Evolutionary conservation across 2,329 filamentous ascomycete genomes (phyloP).

Genomic region (Cercospora janseana): DNA sequence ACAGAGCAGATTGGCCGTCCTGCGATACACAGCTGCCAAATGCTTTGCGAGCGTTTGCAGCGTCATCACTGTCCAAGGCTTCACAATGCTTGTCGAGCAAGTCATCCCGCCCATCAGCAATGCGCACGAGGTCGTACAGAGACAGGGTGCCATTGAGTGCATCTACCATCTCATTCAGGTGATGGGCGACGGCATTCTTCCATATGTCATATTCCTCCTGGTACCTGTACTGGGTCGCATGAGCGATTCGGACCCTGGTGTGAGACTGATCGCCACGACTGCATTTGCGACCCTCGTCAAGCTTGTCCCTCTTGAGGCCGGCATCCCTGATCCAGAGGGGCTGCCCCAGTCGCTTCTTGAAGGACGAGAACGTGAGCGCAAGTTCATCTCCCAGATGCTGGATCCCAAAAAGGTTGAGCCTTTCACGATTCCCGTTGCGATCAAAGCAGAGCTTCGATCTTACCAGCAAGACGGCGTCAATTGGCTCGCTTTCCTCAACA

Average conservation of each 20-base stretch:
- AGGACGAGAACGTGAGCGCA: constrained; percentile 88
- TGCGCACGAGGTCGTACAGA: constrained; percentile 78
- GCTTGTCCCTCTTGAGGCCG: constrained; percentile 91
- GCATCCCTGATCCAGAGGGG: constrained; percentile 93
- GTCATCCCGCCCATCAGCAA: constrained; percentile 91
- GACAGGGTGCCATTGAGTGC: constrained; percentile 90
- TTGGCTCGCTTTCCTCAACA: constrained; percentile 97
- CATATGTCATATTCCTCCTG: constrained; percentile 98
- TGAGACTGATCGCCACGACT: constrained; percentile 89
- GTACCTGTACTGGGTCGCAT: constrained; percentile 95
- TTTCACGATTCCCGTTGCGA: constrained; percentile 90
- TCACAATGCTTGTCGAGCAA: constrained; percentile 92
- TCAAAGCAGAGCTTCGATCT: constrained; percentile 92
- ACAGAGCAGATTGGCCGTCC: constrained; percentile 83
- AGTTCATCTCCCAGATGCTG: constrained; percentile 93
- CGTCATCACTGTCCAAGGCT: constrained; percentile 88
- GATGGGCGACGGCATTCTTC: constrained; percentile 93
- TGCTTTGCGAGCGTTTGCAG: constrained; percentile 97
- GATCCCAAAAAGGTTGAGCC: constrained; percentile 95
- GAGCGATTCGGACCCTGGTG: constrained; percentile 97
- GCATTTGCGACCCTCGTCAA: constrained; percentile 97
- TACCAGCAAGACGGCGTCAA: constrained; percentile 99
- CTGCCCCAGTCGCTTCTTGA: constrained; percentile 83
- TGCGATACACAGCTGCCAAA: constrained; percentile 95
- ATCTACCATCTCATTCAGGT: constrained; percentile 97